Evolutionary conservation across 169 alveolate species (phyloP), one percentile per base, ranked within the genome.

Genomic region (Toxoplasma gondii): DNA sequence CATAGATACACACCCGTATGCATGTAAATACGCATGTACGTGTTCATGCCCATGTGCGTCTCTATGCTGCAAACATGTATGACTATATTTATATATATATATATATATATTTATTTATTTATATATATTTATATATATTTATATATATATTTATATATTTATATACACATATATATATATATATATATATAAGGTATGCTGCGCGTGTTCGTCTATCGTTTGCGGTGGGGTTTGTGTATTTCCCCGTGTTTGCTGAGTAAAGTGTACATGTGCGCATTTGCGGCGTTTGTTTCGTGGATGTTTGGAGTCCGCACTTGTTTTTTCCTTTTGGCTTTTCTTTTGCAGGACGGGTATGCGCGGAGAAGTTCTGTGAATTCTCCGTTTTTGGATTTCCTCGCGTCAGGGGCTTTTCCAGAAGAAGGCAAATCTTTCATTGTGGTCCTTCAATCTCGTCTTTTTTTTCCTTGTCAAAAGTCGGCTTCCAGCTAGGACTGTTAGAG

Each of bases 321-420:
- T 12, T 29, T 31, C 4, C 24, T 38, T 78, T 78, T 19, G 12
- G 12, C n/a, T 78, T n/a, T 78, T 78, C 45, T 78, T 78, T 78
- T 78, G 27, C 86, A 78, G 86, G 86, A 78, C 45, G 86, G 86
- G 86, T 78, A 78, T 31, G 86, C 43, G 16, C 44, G 5, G 45
- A 1, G 19, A 31, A 24, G 45, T 1, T 38, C 86, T 10, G 22
- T 2, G 39, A 19, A 41, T 45, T 38, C n/a, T 16, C 86, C n/a
- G 2, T 45, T 10, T 78, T 27, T n/a, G n/a, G n/a, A n/a, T 49
- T 49, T 49, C 58, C 58, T 49, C 58, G 58, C 12, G 58, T 49
- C 58, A 49, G 58, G 12, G 4, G 58, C 12, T 49, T 12, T 49
- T 12, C 58, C 58, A 49, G 58, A 49, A 12, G 58, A 12, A 49